These are phyloP conservation scores for Saraca asoca DNA, from an alignment of 331 rosid species.

Conservation along the genomic window DNA sequence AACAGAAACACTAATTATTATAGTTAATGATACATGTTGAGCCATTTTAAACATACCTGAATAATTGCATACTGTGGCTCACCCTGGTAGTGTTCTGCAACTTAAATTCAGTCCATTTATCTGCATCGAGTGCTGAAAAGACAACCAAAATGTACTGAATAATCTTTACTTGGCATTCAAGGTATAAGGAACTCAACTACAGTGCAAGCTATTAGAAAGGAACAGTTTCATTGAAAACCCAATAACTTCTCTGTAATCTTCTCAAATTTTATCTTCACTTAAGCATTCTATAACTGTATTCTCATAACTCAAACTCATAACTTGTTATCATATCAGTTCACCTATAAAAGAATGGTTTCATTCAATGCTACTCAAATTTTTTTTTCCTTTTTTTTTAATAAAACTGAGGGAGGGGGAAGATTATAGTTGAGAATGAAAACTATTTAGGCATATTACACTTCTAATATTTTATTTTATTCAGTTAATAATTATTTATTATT, in stretches of 20 bases:
- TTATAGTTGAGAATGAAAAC: too few species aligned
- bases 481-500: too few species aligned
- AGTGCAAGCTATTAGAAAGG: not conserved
- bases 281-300: not conserved
- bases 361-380: not conserved
- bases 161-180: constrained; percentile 4
- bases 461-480: too few species aligned
- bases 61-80: constrained; percentile 79
- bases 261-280: not conserved
- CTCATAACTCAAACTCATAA: too few species aligned
- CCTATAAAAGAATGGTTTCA: not conserved
- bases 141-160: constrained; percentile 7
- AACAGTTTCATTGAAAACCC: not conserved
- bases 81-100: constrained; percentile 93
- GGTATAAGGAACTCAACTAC: constrained; percentile 20
- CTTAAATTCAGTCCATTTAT: constrained; percentile 86
- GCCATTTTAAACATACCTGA: constrained; percentile 54
- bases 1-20: too few species aligned
- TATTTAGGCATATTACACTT: too few species aligned
- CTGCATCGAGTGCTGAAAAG: constrained; percentile 72
- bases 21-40: not conserved
- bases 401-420: too few species aligned
- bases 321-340: not conserved
- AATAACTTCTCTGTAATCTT: not conserved
- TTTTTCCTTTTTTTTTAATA: too few species aligned